A percentile compares a stretch with the other conserved stretches of the same genome.
These are phyloP conservation scores for Sugiyamaella lignohabitans DNA, from an alignment of 805 yeast genomes.

Conservation along the genomic window DNA sequence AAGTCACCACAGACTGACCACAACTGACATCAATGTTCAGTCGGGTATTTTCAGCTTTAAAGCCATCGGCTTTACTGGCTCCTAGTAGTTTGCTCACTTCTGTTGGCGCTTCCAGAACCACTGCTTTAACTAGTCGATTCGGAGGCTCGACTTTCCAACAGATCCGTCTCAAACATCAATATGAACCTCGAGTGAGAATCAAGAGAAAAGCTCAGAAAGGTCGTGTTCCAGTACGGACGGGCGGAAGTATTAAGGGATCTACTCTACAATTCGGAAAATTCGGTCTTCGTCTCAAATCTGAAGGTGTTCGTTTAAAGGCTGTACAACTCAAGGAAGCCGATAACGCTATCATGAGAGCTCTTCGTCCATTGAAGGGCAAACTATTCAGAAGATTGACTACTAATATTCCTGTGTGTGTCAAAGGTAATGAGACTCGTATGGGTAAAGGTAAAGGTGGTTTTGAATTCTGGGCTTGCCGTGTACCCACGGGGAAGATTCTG, in stretches of 20 bases:
- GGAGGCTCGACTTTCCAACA: not conserved
- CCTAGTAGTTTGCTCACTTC: too few relatives aligned
- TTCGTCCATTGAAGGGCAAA: slow-evolving; percentile 60
- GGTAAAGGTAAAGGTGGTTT: slow-evolving; percentile 99
- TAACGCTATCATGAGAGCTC: slow-evolving; percentile 71
- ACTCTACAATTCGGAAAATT: slow-evolving; percentile 72
- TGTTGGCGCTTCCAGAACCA: not conserved
- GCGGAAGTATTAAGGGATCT: slow-evolving; percentile 89
- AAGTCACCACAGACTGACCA: too few relatives aligned
- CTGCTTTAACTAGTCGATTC: too few relatives aligned
- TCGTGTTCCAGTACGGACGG: slow-evolving; percentile 86
- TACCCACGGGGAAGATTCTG: slow-evolving; percentile 89
- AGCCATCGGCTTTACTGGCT: not conserved
- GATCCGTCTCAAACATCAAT: slow-evolving; percentile 25
- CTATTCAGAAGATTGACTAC: slow-evolving; percentile 77
- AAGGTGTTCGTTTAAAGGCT: slow-evolving; percentile 80
- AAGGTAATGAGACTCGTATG: slow-evolving; percentile 99
- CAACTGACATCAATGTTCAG: slow-evolving; percentile 1
- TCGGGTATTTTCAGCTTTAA: not conserved
- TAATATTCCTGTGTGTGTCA: slow-evolving; percentile 83
- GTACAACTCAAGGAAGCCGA: slow-evolving; percentile 89
- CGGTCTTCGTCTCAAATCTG: slow-evolving; percentile 83
- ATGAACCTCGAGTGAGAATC: slow-evolving; percentile 18
- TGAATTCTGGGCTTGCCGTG: slow-evolving; percentile 95
- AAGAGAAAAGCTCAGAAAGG: slow-evolving; percentile 77